These are phyloP conservation scores for Striga hermonthica DNA, from an alignment of 305 asterid species.

Conservation along the genomic window DNA sequence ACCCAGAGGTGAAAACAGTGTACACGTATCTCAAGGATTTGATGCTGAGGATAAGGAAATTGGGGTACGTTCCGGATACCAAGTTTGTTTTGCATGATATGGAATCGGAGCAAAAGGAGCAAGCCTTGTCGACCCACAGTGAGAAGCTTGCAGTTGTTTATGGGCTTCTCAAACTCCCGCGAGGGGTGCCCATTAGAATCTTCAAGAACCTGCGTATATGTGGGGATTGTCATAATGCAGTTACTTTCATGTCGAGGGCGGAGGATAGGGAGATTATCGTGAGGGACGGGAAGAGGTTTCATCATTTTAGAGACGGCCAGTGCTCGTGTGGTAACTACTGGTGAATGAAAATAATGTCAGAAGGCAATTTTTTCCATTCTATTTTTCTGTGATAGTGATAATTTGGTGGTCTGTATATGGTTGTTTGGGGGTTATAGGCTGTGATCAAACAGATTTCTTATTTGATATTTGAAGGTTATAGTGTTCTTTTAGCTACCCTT, in stretches of 20 bases:
- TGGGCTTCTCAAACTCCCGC: slow-evolving; percentile 79
- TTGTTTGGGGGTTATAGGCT: not conserved
- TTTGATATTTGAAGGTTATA: too few species aligned
- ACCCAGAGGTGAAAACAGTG: slow-evolving; percentile 64
- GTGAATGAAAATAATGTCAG: slow-evolving; percentile 39
- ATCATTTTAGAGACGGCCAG: slow-evolving; percentile 82
- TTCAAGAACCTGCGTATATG: slow-evolving; percentile 91
- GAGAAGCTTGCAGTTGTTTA: slow-evolving; percentile 90
- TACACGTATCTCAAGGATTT: slow-evolving; percentile 58
- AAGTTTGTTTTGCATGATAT: slow-evolving; percentile 74
- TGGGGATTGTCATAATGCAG: slow-evolving; percentile 87
- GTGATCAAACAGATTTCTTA: too few species aligned
- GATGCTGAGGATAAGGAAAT: slow-evolving; percentile 53
- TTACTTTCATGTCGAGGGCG: slow-evolving; percentile 72
- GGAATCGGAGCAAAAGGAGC: slow-evolving; percentile 81
- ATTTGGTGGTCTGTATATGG: not conserved
- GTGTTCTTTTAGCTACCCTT: too few species aligned
- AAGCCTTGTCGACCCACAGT: slow-evolving; percentile 81
- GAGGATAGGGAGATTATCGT: slow-evolving; percentile 77
- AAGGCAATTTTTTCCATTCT: slow-evolving; percentile 3
- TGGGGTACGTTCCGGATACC: slow-evolving; percentile 86
- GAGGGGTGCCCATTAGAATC: slow-evolving; percentile 65
- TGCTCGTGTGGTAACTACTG: slow-evolving; percentile 89
- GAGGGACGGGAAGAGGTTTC: slow-evolving; percentile 90
- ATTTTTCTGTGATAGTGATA: not conserved